Evolutionary conservation across 495 filamentous ascomycete genomes (phyloP).

Genomic region (Hypoxylon crocopeplum): DNA sequence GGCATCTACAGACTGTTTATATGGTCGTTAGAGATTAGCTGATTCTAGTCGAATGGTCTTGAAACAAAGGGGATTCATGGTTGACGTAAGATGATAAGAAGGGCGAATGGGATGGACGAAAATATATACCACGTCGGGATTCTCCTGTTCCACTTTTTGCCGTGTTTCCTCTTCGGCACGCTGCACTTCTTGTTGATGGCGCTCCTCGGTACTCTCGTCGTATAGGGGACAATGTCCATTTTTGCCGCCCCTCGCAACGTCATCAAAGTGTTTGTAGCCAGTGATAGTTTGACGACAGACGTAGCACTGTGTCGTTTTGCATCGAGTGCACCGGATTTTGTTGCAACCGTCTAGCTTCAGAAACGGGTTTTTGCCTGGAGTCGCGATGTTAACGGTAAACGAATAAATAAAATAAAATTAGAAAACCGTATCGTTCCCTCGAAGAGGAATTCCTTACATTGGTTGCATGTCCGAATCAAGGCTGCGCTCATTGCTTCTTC

Average conservation of each 20-base stretch:
- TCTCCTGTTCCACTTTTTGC: slow-evolving; percentile 60
- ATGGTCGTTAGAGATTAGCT: not conserved
- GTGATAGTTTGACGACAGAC: slow-evolving; percentile 67
- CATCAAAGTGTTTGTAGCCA: slow-evolving; percentile 61
- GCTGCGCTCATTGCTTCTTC: slow-evolving; percentile 88
- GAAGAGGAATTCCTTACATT: slow-evolving; percentile 47
- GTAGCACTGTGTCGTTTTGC: slow-evolving; percentile 71
- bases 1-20: slow-evolving; percentile 49
- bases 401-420: too few relatives aligned
- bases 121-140: slow-evolving; percentile 60
- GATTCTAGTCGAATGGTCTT: not conserved
- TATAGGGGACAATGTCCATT: slow-evolving; percentile 68
- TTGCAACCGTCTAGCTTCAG: slow-evolving; percentile 85
- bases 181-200: slow-evolving; percentile 70
- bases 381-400: slow-evolving; percentile 36
- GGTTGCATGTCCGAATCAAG: slow-evolving; percentile 77
- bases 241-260: slow-evolving; percentile 51
- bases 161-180: slow-evolving; percentile 67
- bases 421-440: too few relatives aligned
- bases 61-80: not conserved
- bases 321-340: slow-evolving; percentile 75
- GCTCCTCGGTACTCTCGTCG: slow-evolving; percentile 65
- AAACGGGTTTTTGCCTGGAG: slow-evolving; percentile 62
- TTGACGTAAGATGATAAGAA: not conserved
- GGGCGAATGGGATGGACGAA: not conserved